phyloP scores from a whole-genome alignment of 31 red algal species.

The Odonthalia washingtoniensis region DNA sequence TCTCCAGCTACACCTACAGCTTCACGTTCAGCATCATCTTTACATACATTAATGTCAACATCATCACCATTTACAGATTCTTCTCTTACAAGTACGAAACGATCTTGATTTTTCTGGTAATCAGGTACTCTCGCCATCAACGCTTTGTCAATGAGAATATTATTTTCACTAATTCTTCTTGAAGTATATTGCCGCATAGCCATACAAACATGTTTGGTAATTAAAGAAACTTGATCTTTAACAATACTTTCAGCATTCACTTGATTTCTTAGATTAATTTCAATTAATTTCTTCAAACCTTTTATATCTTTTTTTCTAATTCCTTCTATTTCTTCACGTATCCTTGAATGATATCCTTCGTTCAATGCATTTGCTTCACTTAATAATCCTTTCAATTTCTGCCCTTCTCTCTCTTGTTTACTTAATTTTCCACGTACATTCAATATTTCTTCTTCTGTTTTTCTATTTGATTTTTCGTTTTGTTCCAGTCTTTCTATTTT shows the following conservation, averaged over 20 bases:
- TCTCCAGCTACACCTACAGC: too few relatives aligned
- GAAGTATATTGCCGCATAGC: constrained; percentile 87
- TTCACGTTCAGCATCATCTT: too few relatives aligned
- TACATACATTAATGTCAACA: too few relatives aligned
- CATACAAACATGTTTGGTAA: constrained; percentile 91
- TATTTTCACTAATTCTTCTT: constrained; percentile 83
- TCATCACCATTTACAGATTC: constrained; percentile 60
- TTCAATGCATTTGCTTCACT: too few relatives aligned
- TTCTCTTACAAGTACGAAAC: constrained; percentile 69
- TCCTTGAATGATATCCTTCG: too few relatives aligned
- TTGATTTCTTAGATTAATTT: constrained; percentile 73
- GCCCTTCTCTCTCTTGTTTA: too few relatives aligned
- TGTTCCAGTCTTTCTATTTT: too few relatives aligned
- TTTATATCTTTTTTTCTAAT: constrained; percentile 45
- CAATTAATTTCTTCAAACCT: constrained; percentile 78
- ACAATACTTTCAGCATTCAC: constrained; percentile 75
- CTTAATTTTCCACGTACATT: too few relatives aligned
- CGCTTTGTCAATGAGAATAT: constrained; percentile 76
- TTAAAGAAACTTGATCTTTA: constrained; percentile 78
- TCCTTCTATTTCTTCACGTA: constrained; percentile 7
- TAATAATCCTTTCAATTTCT: too few relatives aligned
- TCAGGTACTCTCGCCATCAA: constrained; percentile 70
- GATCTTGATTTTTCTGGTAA: constrained; percentile 69
- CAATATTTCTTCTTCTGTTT: too few relatives aligned
- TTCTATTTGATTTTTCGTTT: too few relatives aligned